Evolutionary conservation across 2,329 filamentous ascomycete genomes (phyloP).

Genomic region (Ceratocystiopsis brevicomis): DNA sequence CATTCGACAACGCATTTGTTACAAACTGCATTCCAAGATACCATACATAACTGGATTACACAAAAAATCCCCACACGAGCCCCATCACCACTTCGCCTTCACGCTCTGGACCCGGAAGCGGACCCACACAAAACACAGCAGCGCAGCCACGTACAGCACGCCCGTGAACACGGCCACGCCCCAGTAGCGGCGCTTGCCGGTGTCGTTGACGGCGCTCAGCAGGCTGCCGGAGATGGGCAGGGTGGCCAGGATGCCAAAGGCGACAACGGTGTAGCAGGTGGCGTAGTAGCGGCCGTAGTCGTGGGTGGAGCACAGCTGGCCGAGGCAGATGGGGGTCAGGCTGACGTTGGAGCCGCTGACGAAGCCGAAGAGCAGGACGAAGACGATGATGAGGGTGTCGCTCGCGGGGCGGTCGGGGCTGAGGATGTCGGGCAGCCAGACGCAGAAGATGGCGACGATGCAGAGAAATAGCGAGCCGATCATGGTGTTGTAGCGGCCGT

Average conservation of each 20-base stretch:
- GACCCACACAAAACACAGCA: neutral
- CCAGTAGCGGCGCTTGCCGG: too few relatives aligned
- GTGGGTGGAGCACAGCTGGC: conserved; percentile 57
- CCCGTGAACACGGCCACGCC: neutral
- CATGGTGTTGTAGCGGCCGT: conserved; percentile 32
- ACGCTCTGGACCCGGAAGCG: too few relatives aligned
- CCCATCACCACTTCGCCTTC: neutral
- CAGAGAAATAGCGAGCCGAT: conserved; percentile 22
- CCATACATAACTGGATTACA: too few relatives aligned
- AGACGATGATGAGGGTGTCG: conserved; percentile 42
- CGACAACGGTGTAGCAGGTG: conserved; percentile 57
- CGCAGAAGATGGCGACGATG: conserved; percentile 28
- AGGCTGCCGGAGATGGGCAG: conserved; percentile 22
- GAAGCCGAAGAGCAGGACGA: conserved; percentile 57
- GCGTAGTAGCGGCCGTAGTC: conserved; percentile 49
- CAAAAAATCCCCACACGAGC: too few relatives aligned
- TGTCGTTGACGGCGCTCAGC: conserved; percentile 8
- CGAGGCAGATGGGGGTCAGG: conserved; percentile 61
- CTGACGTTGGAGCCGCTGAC: conserved; percentile 59
- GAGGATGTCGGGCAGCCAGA: conserved; percentile 38
- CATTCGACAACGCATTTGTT: too few relatives aligned
- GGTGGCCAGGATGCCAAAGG: conserved; percentile 40
- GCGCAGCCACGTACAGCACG: neutral
- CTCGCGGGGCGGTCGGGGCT: conserved; percentile 27
- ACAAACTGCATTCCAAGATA: too few relatives aligned